Percentiles rank a stretch among this genome's conserved stretches.
phyloP scores from a whole-genome alignment of 805 yeast genomes.

The Sugiyamaella smithiae region DNA sequence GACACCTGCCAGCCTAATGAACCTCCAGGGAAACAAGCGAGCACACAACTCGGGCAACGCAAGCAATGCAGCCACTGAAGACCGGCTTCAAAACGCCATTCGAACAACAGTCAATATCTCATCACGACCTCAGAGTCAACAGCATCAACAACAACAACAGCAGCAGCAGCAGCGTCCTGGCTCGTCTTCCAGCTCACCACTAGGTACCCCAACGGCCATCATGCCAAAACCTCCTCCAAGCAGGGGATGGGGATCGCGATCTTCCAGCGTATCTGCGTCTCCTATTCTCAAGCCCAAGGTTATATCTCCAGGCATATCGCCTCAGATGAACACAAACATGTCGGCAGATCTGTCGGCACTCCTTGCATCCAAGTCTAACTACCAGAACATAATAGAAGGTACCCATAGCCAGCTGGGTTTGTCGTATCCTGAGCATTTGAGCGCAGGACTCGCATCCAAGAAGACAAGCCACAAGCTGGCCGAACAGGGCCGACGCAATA shows the following conservation, averaged over 20 bases:
- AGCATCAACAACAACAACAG: slow-evolving; percentile 1
- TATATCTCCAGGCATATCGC: slow-evolving; percentile 26
- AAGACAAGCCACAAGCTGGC: slow-evolving; percentile 84
- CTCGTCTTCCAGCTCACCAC: slow-evolving; percentile 12
- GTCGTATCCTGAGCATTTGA: slow-evolving; percentile 40
- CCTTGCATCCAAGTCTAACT: slow-evolving; percentile 41
- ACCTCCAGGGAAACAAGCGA: slow-evolving; percentile 28
- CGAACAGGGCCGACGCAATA: slow-evolving; percentile 91
- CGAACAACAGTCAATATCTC: slow-evolving; percentile 21
- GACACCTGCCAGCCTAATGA: slow-evolving; percentile 35
- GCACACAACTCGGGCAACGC: background rate
- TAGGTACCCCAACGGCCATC: slow-evolving; percentile 16
- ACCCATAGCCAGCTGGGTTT: slow-evolving; percentile 41
- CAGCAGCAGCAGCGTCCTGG: slow-evolving; percentile 6
- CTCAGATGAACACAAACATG: slow-evolving; percentile 21
- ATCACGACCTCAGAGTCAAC: slow-evolving; percentile 3
- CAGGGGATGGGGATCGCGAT: slow-evolving; percentile 13
- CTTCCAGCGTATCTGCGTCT: slow-evolving; percentile 19
- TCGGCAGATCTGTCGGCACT: slow-evolving; percentile 23
- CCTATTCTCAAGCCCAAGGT: slow-evolving; percentile 30
- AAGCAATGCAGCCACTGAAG: slow-evolving; percentile 16
- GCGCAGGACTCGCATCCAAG: slow-evolving; percentile 43
- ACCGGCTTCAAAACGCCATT: slow-evolving; percentile 23
- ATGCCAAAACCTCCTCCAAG: slow-evolving; percentile 16
- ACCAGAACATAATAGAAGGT: slow-evolving; percentile 43